Evolutionary conservation across 352 stramenopile genomes (phyloP).

Genomic region (Phytophthora agathidicida): DNA sequence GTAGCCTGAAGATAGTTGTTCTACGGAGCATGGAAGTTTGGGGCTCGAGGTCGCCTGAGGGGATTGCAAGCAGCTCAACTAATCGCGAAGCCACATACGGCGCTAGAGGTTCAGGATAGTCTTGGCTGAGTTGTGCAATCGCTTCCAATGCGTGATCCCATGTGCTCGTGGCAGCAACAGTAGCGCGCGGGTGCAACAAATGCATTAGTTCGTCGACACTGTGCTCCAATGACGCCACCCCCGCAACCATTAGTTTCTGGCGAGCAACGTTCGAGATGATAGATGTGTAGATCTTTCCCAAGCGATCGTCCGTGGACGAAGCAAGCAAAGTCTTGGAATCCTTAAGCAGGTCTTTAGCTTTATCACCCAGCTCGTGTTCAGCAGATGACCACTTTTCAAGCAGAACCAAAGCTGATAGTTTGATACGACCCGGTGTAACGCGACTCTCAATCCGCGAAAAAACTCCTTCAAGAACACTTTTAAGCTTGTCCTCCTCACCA

Average conservation of each 20-base stretch:
- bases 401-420: slow-evolving; percentile 39
- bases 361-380: slow-evolving; percentile 19
- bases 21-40: slow-evolving; percentile 7
- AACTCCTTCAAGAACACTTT: slow-evolving; percentile 26
- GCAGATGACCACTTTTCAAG: slow-evolving; percentile 32
- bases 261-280: slow-evolving; percentile 32
- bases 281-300: slow-evolving; percentile 28
- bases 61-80: slow-evolving; percentile 33
- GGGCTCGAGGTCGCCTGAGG: not conserved
- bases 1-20: slow-evolving; percentile 25
- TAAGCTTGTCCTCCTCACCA: slow-evolving; percentile 18
- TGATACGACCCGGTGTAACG: slow-evolving; percentile 7
- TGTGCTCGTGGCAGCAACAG: slow-evolving; percentile 15
- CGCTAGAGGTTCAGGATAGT: slow-evolving; percentile 18
- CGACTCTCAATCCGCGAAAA: slow-evolving; percentile 14
- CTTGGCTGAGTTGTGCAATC: slow-evolving; percentile 26
- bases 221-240: not conserved
- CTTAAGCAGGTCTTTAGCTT: slow-evolving; percentile 16
- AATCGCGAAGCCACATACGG: slow-evolving; percentile 22
- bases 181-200: slow-evolving; percentile 40
- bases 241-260: slow-evolving; percentile 11
- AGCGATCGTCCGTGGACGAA: slow-evolving; percentile 25
- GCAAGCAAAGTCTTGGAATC: slow-evolving; percentile 17
- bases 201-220: slow-evolving; percentile 29
- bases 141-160: slow-evolving; percentile 28